These are phyloP conservation scores for Ceratobasidium sp. DNA, from an alignment of 1,284 basidiomycete genomes.

Conservation along the genomic window DNA sequence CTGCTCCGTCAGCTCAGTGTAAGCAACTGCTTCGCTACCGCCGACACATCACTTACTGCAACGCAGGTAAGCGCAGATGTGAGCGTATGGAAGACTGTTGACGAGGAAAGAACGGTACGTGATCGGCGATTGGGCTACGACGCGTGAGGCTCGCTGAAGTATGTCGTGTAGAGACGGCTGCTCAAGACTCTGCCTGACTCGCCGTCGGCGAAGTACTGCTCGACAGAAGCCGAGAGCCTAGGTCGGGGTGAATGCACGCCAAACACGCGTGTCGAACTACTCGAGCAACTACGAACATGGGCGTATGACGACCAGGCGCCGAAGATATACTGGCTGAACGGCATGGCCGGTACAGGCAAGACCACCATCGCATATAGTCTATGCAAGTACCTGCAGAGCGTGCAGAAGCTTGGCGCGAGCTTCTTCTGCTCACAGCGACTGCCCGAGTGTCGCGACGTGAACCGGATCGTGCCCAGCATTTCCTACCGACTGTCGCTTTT, in stretches of 20 bases:
- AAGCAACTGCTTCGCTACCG: background rate
- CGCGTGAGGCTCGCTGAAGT: too few relatives aligned
- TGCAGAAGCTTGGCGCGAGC: constrained; percentile 1
- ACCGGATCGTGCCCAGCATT: constrained; percentile 16
- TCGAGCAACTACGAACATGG: background rate
- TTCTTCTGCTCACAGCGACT: constrained; percentile 7
- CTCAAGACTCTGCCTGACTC: background rate
- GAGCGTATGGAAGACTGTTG: constrained; percentile 5
- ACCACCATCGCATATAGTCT: constrained; percentile 4
- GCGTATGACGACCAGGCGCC: background rate
- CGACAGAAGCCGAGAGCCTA: background rate
- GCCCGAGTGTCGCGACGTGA: constrained; percentile 13
- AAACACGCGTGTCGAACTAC: background rate
- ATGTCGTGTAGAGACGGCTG: too few relatives aligned
- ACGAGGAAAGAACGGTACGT: background rate
- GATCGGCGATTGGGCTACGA: too few relatives aligned
- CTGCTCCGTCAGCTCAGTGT: background rate
- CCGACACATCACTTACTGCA: too few relatives aligned
- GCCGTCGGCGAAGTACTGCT: background rate
- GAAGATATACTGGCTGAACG: constrained; percentile 24
- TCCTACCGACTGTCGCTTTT: background rate
- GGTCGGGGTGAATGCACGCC: background rate
- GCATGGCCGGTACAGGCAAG: constrained; percentile 29
- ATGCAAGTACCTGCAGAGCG: background rate
- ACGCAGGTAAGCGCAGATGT: background rate